Evolutionary conservation across 305 asterid species (phyloP).

Genomic region (Ilex paraguariensis): DNA sequence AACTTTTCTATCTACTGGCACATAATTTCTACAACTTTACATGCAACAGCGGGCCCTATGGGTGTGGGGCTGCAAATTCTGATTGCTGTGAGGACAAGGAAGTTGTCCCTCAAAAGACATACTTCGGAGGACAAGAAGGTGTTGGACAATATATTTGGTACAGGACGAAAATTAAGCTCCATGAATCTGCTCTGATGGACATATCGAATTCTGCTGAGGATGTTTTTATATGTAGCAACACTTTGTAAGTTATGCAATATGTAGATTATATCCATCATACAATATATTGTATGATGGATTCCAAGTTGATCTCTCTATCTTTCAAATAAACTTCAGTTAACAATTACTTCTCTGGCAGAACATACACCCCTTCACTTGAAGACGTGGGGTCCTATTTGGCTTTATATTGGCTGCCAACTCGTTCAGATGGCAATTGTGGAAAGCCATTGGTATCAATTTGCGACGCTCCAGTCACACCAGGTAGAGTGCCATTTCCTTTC

Average conservation of each 20-base stretch:
- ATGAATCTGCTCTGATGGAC: constrained; percentile 56
- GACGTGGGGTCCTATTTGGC: constrained; percentile 89
- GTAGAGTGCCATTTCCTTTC: constrained; percentile 32
- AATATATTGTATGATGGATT: not conserved
- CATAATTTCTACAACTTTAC: constrained; percentile 19
- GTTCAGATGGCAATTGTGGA: constrained; percentile 80
- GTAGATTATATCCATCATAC: no score
- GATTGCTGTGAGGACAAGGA: constrained; percentile 81
- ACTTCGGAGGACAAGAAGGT: constrained; percentile 95
- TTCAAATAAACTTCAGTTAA: constrained; percentile 6
- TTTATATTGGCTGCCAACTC: constrained; percentile 77
- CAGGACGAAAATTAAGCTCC: constrained; percentile 67
- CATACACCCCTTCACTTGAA: constrained; percentile 67
- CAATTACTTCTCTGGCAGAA: constrained; percentile 45
- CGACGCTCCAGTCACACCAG: constrained; percentile 81
- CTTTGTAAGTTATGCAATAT: constrained; percentile 46
- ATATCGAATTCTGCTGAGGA: constrained; percentile 41
- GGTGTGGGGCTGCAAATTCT: constrained; percentile 71
- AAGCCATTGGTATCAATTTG: constrained; percentile 61
- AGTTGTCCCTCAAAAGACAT: constrained; percentile 65
- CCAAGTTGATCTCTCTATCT: constrained; percentile 3
- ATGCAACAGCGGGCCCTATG: constrained; percentile 66
- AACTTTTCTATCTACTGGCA: no score
- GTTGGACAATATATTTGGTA: constrained; percentile 82
- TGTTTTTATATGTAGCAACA: constrained; percentile 45